Percentiles rank a stretch among this genome's conserved stretches.
Evolutionary conservation across 1,139 yeast genomes (phyloP).

Genomic region (Zygosaccharomyces sapae): DNA sequence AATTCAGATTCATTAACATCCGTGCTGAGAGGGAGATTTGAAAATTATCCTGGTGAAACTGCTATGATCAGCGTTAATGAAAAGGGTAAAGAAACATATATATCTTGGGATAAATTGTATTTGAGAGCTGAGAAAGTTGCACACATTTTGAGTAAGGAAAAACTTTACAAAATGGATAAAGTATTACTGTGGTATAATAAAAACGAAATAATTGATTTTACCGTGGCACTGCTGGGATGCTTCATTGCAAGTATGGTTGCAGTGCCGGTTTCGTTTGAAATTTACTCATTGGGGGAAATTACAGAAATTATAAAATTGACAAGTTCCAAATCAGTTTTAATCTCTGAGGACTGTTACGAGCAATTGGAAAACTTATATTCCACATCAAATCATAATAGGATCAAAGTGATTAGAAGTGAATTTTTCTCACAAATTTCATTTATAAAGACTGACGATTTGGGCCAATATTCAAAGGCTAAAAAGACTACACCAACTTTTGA

Average conservation of each 20-base stretch:
- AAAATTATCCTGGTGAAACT: constrained; percentile 56
- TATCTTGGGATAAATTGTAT: constrained; percentile 88
- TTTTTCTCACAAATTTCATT: constrained; percentile 45
- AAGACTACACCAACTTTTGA: constrained; percentile 63
- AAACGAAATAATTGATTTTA: constrained; percentile 78
- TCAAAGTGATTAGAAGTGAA: constrained; percentile 52
- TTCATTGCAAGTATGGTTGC: constrained; percentile 93
- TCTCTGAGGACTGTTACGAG: constrained; percentile 74
- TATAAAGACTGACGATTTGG: constrained; percentile 89
- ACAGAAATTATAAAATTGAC: constrained; percentile 69
- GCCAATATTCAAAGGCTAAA: constrained; percentile 56
- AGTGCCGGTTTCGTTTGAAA: constrained; percentile 79
- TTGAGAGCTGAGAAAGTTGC: constrained; percentile 84
- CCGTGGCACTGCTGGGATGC: constrained; percentile 84
- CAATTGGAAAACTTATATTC: constrained; percentile 58
- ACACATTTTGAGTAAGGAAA: constrained; percentile 72
- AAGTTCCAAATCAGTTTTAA: constrained; percentile 70
- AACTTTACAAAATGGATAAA: constrained; percentile 74
- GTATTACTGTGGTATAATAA: constrained; percentile 81
- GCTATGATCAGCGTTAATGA: constrained; percentile 72
- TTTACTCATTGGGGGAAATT: constrained; percentile 60
- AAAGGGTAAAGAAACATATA: constrained; percentile 75
- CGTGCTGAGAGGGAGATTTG: constrained; percentile 69
- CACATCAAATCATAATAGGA: constrained; percentile 38
- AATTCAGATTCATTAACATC: constrained; percentile 60